Conservation (phyloP, 805 yeast genomes). For the Kodamaea nitidulidarum region DNA sequence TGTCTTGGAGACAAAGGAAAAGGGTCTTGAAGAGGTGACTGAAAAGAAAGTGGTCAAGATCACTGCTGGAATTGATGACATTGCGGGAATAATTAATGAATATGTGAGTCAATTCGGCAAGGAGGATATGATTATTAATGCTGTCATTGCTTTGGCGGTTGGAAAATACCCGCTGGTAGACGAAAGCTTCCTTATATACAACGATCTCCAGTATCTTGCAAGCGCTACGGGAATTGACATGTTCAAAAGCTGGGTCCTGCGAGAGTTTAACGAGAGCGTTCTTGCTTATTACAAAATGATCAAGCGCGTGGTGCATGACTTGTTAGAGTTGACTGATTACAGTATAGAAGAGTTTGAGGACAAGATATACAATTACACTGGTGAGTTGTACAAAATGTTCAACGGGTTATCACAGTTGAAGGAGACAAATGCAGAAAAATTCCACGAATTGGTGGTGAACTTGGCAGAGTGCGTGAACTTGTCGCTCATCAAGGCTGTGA, state of each 20-base stretch:
- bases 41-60: background rate
- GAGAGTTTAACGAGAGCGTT: constrained; percentile 6
- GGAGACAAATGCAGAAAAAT: constrained; percentile 24
- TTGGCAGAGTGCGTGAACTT: constrained; percentile 27
- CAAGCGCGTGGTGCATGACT: constrained; percentile 2
- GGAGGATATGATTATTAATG: constrained; percentile 18
- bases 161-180: constrained; percentile 30
- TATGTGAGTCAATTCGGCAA: constrained; percentile 20
- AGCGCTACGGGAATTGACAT: constrained; percentile 9
- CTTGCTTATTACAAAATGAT: constrained; percentile 5
- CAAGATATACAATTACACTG: constrained; percentile 16
- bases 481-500: constrained; percentile 24
- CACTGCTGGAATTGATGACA: constrained; percentile 15
- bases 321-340: constrained; percentile 5
- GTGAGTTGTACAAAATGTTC: constrained; percentile 22
- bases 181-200: constrained; percentile 32
- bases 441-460: constrained; percentile 23
- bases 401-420: constrained; percentile 17
- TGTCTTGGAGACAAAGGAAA: constrained; percentile 3
- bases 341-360: constrained; percentile 15
- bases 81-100: constrained; percentile 24
- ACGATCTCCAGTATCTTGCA: constrained; percentile 30
- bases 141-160: constrained; percentile 30
- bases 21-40: background rate
- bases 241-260: constrained; percentile 2